Percentiles rank a stretch among this genome's conserved stretches.
Conservation (phyloP, 148 eudicot genomes). For the Dianthus caryophyllus region DNA sequence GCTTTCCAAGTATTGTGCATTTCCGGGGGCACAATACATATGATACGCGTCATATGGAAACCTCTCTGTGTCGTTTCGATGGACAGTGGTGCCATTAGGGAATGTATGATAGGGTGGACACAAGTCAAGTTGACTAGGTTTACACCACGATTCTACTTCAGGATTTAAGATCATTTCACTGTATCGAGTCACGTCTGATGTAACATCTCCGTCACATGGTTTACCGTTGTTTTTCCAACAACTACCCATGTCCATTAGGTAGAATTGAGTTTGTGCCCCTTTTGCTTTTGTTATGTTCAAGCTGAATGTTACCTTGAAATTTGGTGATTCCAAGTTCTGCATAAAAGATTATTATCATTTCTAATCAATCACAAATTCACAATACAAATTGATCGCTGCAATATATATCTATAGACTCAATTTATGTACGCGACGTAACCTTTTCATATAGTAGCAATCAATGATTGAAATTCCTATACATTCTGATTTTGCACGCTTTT, state of each 20-base stretch:
- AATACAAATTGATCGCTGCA: too few relatives aligned
- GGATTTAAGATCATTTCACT: slow-evolving; percentile 67
- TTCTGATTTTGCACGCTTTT: too few relatives aligned
- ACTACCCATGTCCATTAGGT: slow-evolving; percentile 59
- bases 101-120: slow-evolving; percentile 57
- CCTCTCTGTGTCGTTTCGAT: slow-evolving; percentile 27
- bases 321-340: slow-evolving; percentile 50
- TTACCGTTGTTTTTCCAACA: slow-evolving; percentile 63
- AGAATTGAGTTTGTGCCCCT: slow-evolving; percentile 45
- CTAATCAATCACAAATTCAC: too few relatives aligned
- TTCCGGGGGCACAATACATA: slow-evolving; percentile 50
- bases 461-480: too few relatives aligned
- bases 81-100: slow-evolving; percentile 31
- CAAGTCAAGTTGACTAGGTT: neutral
- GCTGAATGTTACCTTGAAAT: slow-evolving; percentile 45
- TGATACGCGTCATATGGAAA: slow-evolving; percentile 53
- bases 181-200: slow-evolving; percentile 51
- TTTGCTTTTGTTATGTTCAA: slow-evolving; percentile 42
- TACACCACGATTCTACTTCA: slow-evolving; percentile 25
- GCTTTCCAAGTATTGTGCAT: slow-evolving; percentile 30
- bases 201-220: slow-evolving; percentile 50
- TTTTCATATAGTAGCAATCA: too few relatives aligned
- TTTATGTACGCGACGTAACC: too few relatives aligned
- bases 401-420: too few relatives aligned
- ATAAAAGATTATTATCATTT: neutral